These are phyloP conservation scores for Komagataella phaffii DNA, from an alignment of 805 yeast genomes.

Conservation along the genomic window DNA sequence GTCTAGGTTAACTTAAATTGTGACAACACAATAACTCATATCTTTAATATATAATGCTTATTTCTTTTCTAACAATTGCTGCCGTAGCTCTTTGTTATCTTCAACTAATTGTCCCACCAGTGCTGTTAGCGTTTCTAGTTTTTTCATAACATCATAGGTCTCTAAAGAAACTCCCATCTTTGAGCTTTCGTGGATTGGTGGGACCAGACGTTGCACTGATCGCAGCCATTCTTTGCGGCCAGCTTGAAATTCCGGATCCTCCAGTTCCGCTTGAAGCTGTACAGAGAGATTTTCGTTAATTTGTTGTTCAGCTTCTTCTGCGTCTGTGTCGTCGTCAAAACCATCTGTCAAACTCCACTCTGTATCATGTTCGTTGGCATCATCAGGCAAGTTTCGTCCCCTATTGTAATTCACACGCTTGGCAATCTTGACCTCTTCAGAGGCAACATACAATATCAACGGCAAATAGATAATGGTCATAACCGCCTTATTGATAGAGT, in stretches of 20 bases:
- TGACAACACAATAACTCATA: neutral
- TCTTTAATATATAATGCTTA: neutral
- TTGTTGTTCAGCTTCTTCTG: constrained; percentile 14
- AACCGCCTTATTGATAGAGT: constrained; percentile 32
- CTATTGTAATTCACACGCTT: constrained; percentile 63
- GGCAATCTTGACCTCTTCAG: constrained; percentile 54
- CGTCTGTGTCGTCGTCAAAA: constrained; percentile 26
- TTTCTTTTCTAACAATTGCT: constrained; percentile 1
- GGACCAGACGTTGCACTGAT: constrained; percentile 35
- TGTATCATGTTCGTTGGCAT: constrained; percentile 62
- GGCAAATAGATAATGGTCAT: constrained; percentile 65
- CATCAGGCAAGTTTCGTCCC: constrained; percentile 50
- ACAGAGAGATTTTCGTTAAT: constrained; percentile 25
- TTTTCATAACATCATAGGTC: constrained; percentile 36
- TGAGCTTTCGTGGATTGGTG: constrained; percentile 46
- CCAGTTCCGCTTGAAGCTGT: constrained; percentile 51
- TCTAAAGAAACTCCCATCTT: constrained; percentile 52
- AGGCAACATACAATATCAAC: constrained; percentile 41
- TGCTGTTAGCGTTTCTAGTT: constrained; percentile 30
- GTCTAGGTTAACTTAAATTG: neutral
- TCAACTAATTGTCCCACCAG: constrained; percentile 24
- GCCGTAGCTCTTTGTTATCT: constrained; percentile 6
- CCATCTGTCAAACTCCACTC: constrained; percentile 85
- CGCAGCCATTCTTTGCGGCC: constrained; percentile 34
- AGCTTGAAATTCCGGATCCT: constrained; percentile 57